Evolutionary conservation across 306 rosid genomes (phyloP).

Genomic region (Fragaria nilgerrensis): DNA sequence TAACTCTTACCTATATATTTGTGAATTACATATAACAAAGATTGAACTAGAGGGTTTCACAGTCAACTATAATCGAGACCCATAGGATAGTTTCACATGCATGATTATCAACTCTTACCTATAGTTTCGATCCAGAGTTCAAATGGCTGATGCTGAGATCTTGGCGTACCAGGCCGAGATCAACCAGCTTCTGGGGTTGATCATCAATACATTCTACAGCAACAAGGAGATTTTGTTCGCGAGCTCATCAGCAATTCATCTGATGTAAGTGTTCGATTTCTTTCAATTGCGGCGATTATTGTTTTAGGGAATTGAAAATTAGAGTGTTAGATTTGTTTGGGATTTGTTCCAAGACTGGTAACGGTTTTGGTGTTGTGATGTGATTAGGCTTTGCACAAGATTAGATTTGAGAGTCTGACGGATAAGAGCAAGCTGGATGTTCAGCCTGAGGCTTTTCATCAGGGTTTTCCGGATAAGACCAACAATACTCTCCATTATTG

Average conservation of each 20-base stretch:
- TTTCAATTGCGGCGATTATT: not conserved
- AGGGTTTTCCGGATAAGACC: constrained; percentile 57
- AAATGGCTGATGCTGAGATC: constrained; percentile 60
- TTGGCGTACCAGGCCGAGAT: constrained; percentile 72
- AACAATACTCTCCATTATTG: constrained; percentile 62
- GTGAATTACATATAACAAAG: too few species aligned
- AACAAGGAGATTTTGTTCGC: constrained; percentile 79
- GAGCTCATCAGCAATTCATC: constrained; percentile 62
- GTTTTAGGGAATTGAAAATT: not conserved
- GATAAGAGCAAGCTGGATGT: constrained; percentile 66
- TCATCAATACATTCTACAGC: constrained; percentile 68
- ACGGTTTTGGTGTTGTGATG: not conserved
- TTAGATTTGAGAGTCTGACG: constrained; percentile 52
- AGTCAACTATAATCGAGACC: too few species aligned
- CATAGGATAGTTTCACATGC: too few species aligned
- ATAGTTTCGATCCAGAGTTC: constrained; percentile 1
- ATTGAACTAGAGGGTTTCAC: too few species aligned
- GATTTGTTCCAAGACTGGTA: too few species aligned
- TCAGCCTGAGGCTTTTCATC: constrained; percentile 67
- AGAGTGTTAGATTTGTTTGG: too few species aligned
- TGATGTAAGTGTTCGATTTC: constrained; percentile 33
- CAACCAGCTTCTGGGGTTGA: constrained; percentile 63
- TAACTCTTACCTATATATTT: too few species aligned
- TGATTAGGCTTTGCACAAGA: constrained; percentile 61
- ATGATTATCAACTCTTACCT: too few species aligned